Conservation (phyloP, 257 asterid genomes). For the Euphrasia confusa region DNA sequence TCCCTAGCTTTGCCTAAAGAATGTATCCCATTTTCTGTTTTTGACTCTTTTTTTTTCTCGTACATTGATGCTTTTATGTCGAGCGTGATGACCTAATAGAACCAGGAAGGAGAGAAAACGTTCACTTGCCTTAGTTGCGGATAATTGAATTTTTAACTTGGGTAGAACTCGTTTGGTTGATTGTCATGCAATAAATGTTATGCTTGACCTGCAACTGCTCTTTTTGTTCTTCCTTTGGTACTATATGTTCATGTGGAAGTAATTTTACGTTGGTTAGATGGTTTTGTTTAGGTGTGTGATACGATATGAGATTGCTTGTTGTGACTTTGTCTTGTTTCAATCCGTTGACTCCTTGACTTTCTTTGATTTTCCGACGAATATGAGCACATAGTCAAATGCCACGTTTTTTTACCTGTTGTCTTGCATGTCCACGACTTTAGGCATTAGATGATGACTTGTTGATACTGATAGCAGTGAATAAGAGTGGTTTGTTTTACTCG, state of each 20-base stretch:
- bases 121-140: conserved; percentile 21
- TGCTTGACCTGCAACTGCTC: conserved; percentile 25
- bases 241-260: not conserved
- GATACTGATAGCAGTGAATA: too few relatives aligned
- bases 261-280: not conserved
- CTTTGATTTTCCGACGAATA: too few relatives aligned
- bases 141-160: conserved; percentile 13
- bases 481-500: too few relatives aligned
- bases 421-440: too few relatives aligned
- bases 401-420: too few relatives aligned
- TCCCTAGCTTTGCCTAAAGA: conserved; percentile 16
- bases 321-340: too few relatives aligned
- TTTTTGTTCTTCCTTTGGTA: not conserved
- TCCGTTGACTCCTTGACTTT: too few relatives aligned
- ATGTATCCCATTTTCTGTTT: conserved; percentile 26
- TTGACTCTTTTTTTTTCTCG: conserved; percentile 21
- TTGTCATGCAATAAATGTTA: conserved; percentile 28
- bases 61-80: conserved; percentile 21
- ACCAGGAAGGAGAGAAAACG: conserved; percentile 18
- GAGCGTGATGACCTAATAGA: conserved; percentile 28
- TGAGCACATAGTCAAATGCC: too few relatives aligned
- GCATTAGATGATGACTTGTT: too few relatives aligned
- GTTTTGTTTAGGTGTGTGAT: too few relatives aligned
- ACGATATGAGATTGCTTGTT: too few relatives aligned
- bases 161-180: conserved; percentile 25